These are phyloP conservation scores for Hamamelis virginiana DNA, from an alignment of 164 flowering plant genomes.

Conservation along the genomic window DNA sequence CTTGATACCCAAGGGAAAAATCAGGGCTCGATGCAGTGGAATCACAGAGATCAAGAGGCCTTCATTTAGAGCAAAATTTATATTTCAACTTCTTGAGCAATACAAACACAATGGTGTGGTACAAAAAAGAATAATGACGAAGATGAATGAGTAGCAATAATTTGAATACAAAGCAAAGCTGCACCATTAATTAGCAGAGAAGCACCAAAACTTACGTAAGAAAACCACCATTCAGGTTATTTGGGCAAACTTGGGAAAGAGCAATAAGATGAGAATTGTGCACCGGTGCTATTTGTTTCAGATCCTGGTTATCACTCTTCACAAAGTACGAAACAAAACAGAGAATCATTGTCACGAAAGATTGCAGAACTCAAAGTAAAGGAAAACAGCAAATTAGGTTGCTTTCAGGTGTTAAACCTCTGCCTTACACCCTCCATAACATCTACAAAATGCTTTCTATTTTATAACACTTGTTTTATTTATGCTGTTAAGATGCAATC, in stretches of 20 bases:
- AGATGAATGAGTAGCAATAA: background rate
- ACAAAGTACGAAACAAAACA: conserved; percentile 11
- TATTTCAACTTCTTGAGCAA: background rate
- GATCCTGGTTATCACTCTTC: conserved; percentile 56
- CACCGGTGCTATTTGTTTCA: conserved; percentile 43
- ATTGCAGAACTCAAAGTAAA: background rate
- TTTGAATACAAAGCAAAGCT: background rate
- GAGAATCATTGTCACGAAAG: background rate
- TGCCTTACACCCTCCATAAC: background rate
- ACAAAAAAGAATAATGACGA: background rate
- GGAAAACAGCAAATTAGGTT: background rate
- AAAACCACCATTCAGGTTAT: conserved; percentile 52
- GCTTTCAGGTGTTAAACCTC: background rate
- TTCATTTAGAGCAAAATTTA: conserved; percentile 28
- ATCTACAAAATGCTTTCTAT: background rate
- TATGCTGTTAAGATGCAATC: too few species aligned
- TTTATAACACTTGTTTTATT: background rate
- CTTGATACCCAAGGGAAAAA: conserved; percentile 58
- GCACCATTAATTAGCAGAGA: background rate
- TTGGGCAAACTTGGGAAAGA: conserved; percentile 64
- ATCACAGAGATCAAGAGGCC: conserved; percentile 94
- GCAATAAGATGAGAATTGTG: conserved; percentile 65
- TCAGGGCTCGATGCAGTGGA: conserved; percentile 56
- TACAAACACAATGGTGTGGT: background rate
- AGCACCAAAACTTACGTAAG: conserved; percentile 60